A percentile compares a stretch with the other conserved stretches of the same genome.
Conservation (phyloP, 495 filamentous ascomycete genomes). For the Elaphomyces granulatus region DNA sequence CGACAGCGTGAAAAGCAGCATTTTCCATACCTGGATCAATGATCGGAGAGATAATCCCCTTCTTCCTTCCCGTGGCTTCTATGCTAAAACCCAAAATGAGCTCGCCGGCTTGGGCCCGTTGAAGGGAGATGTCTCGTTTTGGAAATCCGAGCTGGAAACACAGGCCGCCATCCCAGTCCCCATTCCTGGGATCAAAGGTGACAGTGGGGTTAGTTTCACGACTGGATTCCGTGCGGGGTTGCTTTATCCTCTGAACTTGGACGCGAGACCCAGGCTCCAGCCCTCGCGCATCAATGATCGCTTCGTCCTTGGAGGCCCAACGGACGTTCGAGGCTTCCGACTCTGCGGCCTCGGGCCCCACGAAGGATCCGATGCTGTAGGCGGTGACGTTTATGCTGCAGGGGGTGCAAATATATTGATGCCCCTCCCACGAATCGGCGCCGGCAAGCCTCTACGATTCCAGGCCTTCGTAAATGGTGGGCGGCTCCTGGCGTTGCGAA, state of each 20-base stretch:
- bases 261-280: conserved; percentile 32
- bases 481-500: conserved; percentile 61
- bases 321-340: conserved; percentile 87
- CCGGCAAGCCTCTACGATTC: conserved; percentile 68
- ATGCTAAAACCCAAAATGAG: conserved; percentile 61
- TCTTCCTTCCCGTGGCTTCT: conserved; percentile 67
- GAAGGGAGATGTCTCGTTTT: conserved; percentile 80
- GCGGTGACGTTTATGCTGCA: conserved; percentile 83
- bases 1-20: conserved; percentile 75
- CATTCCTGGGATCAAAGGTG: conserved; percentile 46
- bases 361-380: conserved; percentile 71
- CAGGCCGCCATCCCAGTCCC: conserved; percentile 58
- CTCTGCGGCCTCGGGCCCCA: conserved; percentile 76
- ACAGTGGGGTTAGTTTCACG: conserved; percentile 60
- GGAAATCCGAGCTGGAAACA: conserved; percentile 71
- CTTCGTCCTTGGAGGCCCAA: conserved; percentile 87
- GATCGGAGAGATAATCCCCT: conserved; percentile 70
- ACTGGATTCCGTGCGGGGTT: conserved; percentile 48
- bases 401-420: conserved; percentile 71
- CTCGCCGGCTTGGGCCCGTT: conserved; percentile 76
- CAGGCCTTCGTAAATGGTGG: conserved; percentile 90
- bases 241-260: conserved; percentile 46
- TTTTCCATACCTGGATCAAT: conserved; percentile 65
- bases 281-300: conserved; percentile 83
- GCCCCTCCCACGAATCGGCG: conserved; percentile 64